A percentile compares a stretch with the other conserved stretches of the same genome.
Evolutionary conservation across 2,329 filamentous ascomycete species (phyloP).

Genomic region (Alternaria sp.): DNA sequence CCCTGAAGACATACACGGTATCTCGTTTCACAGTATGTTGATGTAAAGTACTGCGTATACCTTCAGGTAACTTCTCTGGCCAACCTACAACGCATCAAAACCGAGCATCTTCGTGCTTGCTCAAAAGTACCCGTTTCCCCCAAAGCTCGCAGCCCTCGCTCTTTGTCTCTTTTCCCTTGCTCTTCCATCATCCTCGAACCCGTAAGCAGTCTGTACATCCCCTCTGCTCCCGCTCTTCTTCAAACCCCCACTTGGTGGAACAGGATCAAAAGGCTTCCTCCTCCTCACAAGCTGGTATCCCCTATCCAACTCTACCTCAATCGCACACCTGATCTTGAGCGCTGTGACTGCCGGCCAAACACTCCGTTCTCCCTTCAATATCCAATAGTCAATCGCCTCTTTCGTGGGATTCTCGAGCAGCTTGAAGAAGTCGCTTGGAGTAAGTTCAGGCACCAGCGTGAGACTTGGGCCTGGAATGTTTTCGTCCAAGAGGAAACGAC

Average conservation of each 20-base stretch:
- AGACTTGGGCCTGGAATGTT: constrained; percentile 79
- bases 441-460: constrained; percentile 83
- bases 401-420: constrained; percentile 84
- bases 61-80: background rate
- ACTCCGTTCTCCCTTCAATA: constrained; percentile 80
- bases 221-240: constrained; percentile 37
- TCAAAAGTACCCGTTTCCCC: constrained; percentile 19
- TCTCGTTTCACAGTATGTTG: background rate
- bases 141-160: constrained; percentile 44
- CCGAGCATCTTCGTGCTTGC: background rate
- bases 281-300: constrained; percentile 83
- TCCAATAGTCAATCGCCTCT: constrained; percentile 84
- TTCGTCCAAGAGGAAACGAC: constrained; percentile 84
- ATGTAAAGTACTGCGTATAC: background rate
- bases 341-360: constrained; percentile 92
- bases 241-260: constrained; percentile 21
- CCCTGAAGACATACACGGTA: background rate
- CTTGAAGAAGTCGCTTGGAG: constrained; percentile 75
- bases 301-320: constrained; percentile 87
- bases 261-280: constrained; percentile 52
- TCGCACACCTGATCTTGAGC: constrained; percentile 79
- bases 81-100: background rate
- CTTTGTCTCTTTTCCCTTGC: constrained; percentile 18
- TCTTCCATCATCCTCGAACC: constrained; percentile 19
- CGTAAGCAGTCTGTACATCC: constrained; percentile 23